Percentiles rank a stretch among this genome's conserved stretches.
Conservation (phyloP, 306 rosid species). For the Cicer yamashitae region DNA sequence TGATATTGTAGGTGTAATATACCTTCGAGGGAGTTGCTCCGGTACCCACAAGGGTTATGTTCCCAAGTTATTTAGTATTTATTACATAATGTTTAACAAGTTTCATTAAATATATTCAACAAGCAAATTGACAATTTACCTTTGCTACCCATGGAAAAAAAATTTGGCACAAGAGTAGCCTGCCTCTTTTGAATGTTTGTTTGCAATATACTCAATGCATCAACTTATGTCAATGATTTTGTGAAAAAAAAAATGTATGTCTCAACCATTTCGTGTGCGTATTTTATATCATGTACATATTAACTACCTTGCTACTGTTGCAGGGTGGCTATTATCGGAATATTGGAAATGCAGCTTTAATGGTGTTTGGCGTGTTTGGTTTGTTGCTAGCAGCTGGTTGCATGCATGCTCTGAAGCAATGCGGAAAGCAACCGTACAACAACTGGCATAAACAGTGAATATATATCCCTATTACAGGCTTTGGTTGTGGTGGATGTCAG, state of each 20-base stretch:
- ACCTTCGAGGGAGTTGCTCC: slow-evolving; percentile 25
- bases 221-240: slow-evolving; percentile 16
- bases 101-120: slow-evolving; percentile 22
- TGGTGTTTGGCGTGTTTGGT: slow-evolving; percentile 71
- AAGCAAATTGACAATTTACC: slow-evolving; percentile 6
- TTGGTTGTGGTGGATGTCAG: slow-evolving; percentile 36
- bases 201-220: slow-evolving; percentile 33
- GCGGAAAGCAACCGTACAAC: slow-evolving; percentile 91
- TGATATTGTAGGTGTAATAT: slow-evolving; percentile 26
- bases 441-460: slow-evolving; percentile 73
- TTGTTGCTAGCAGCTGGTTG: slow-evolving; percentile 76
- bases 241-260: not conserved
- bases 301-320: slow-evolving; percentile 36
- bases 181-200: slow-evolving; percentile 25
- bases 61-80: not conserved
- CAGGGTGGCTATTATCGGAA: slow-evolving; percentile 75
- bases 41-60: not conserved
- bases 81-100: not conserved
- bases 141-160: slow-evolving; percentile 12
- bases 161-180: not conserved
- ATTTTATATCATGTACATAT: slow-evolving; percentile 9
- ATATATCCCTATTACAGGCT: slow-evolving; percentile 34
- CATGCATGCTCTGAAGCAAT: slow-evolving; percentile 79
- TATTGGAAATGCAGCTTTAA: slow-evolving; percentile 67
- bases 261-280: slow-evolving; percentile 31